Percentiles rank a stretch among this genome's conserved stretches.
These are phyloP conservation scores for Starmerella lactis-condensi DNA, from an alignment of 805 yeast genomes.

Conservation along the genomic window DNA sequence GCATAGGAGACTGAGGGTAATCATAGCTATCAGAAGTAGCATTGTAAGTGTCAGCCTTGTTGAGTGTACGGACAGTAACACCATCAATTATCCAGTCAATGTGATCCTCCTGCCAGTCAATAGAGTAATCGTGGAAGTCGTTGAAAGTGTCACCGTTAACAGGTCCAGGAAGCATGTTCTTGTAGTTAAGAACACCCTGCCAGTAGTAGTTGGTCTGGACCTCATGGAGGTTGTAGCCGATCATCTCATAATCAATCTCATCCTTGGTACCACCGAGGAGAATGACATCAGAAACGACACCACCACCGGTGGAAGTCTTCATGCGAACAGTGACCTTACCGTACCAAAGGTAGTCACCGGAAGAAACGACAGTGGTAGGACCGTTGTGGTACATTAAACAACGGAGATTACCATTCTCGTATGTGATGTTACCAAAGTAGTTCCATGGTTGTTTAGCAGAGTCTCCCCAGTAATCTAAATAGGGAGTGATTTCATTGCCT, in stretches of 20 bases:
- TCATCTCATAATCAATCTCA: constrained; percentile 76
- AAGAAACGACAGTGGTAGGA: constrained; percentile 62
- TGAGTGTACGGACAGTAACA: constrained; percentile 41
- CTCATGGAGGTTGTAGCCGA: constrained; percentile 49
- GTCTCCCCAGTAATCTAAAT: constrained; percentile 47
- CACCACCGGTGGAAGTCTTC: constrained; percentile 55
- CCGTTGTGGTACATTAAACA: constrained; percentile 64
- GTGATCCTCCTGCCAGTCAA: constrained; percentile 67
- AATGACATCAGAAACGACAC: constrained; percentile 73
- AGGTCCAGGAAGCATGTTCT: constrained; percentile 32
- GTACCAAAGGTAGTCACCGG: constrained; percentile 70
- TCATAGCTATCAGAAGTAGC: constrained; percentile 45
- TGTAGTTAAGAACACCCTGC: constrained; percentile 52
- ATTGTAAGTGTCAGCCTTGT: constrained; percentile 36
- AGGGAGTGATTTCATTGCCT: constrained; percentile 21
- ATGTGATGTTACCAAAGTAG: constrained; percentile 34
- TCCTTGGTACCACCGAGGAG: constrained; percentile 70
- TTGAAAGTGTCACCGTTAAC: constrained; percentile 36
- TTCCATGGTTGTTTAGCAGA: constrained; percentile 49
- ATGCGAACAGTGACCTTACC: constrained; percentile 56
- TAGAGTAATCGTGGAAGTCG: constrained; percentile 52
- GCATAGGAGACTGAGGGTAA: constrained; percentile 83
- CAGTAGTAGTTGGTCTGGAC: constrained; percentile 70
- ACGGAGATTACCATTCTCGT: constrained; percentile 36
- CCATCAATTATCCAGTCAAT: constrained; percentile 64